These are phyloP conservation scores for Suhomyces guaymorum DNA, from an alignment of 1,139 yeast species.

Conservation along the genomic window DNA sequence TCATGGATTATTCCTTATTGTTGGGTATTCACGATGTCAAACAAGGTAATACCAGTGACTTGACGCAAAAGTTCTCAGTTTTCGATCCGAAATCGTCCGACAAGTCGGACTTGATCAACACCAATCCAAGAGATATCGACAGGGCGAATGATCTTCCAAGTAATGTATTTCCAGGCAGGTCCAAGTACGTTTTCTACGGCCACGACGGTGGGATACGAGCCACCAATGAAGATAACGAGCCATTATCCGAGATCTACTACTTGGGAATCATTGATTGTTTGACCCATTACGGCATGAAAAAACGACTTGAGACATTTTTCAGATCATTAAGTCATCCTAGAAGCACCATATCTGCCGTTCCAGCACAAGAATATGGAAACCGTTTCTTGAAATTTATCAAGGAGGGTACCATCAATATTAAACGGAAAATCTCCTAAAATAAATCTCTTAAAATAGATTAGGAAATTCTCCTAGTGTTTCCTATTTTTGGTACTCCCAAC, in stretches of 20 bases:
- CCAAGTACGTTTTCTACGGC: constrained; percentile 63
- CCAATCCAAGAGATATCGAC: constrained; percentile 50
- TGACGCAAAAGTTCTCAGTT: constrained; percentile 40
- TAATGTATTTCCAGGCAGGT: constrained; percentile 51
- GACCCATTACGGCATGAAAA: constrained; percentile 77
- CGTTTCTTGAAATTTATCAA: constrained; percentile 75
- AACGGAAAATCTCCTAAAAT: constrained; percentile 8
- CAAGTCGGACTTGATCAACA: constrained; percentile 44
- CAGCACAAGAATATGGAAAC: constrained; percentile 86
- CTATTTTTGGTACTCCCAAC: too few relatives aligned
- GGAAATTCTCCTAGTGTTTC: too few relatives aligned
- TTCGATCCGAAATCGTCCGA: constrained; percentile 49
- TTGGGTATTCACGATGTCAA: constrained; percentile 82
- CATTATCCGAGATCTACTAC: constrained; percentile 74
- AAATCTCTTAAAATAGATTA: not conserved
- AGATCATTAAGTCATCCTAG: constrained; percentile 71
- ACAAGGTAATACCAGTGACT: constrained; percentile 47
- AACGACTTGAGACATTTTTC: constrained; percentile 84
- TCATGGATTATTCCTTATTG: constrained; percentile 92
- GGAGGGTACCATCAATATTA: constrained; percentile 28
- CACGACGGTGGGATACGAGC: constrained; percentile 88
- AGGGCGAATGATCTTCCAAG: constrained; percentile 45
- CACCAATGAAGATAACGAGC: constrained; percentile 63
- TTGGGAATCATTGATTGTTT: constrained; percentile 93
- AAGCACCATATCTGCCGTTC: constrained; percentile 80